Evolutionary conservation across 2,329 filamentous ascomycete species (phyloP).

Genomic region (Xylariales sp.): DNA sequence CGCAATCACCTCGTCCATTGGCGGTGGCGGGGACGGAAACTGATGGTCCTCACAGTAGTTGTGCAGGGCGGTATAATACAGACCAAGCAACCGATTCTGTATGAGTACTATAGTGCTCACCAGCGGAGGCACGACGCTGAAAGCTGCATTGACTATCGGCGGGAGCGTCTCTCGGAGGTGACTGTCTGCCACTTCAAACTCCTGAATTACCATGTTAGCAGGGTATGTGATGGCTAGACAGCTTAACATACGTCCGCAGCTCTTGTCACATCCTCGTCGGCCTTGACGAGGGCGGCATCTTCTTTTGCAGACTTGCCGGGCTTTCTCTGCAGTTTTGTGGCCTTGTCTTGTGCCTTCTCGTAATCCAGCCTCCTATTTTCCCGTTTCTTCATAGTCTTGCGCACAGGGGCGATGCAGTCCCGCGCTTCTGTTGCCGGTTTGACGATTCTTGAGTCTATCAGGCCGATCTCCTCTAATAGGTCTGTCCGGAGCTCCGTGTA

Average conservation of each 20-base stretch:
- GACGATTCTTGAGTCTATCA: constrained; percentile 67
- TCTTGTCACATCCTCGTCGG: constrained; percentile 63
- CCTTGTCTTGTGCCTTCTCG: constrained; percentile 69
- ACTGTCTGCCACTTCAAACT: constrained; percentile 71
- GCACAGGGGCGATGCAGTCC: constrained; percentile 64
- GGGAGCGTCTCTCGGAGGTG: constrained; percentile 69
- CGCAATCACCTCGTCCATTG: constrained; percentile 66
- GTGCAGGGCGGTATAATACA: constrained; percentile 74
- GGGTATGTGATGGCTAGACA: not conserved
- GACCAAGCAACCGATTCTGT: constrained; percentile 71
- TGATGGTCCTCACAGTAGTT: constrained; percentile 65
- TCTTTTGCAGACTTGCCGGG: constrained; percentile 67
- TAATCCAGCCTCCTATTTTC: constrained; percentile 80
- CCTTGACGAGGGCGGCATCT: constrained; percentile 64
- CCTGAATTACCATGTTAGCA: constrained; percentile 34
- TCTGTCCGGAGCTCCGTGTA: constrained; percentile 70
- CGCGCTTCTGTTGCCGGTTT: constrained; percentile 65
- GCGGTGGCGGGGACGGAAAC: constrained; percentile 67
- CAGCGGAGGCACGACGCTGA: constrained; percentile 69
- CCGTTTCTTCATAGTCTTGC: constrained; percentile 79
- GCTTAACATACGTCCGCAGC: constrained; percentile 54
- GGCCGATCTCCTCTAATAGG: constrained; percentile 63
- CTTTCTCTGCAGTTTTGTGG: constrained; percentile 67
- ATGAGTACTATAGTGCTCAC: constrained; percentile 67
- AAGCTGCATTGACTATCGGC: constrained; percentile 63